Percentiles rank a stretch among this genome's conserved stretches.
phyloP scores from a whole-genome alignment of 495 filamentous ascomycete species.

The Eremomyces bilateralis region DNA sequence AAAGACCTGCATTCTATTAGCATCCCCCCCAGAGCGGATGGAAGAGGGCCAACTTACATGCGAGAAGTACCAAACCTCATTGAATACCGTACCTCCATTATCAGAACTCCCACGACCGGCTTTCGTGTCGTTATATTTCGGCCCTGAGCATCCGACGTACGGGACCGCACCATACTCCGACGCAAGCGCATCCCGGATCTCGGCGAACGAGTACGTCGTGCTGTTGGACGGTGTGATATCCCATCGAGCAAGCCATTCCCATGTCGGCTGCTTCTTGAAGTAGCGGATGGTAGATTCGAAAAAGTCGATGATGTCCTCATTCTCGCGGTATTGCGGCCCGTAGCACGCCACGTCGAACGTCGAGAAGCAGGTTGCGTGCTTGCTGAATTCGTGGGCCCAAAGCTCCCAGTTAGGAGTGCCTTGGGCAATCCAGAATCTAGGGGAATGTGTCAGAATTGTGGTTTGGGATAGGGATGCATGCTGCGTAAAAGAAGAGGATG shows the following conservation, averaged over 20 bases:
- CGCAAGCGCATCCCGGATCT: slow-evolving; percentile 20
- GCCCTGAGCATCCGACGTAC: slow-evolving; percentile 27
- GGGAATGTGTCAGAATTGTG: neutral
- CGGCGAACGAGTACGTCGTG: slow-evolving; percentile 18
- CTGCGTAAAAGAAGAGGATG: slow-evolving; percentile 1
- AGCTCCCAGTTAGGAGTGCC: slow-evolving; percentile 22
- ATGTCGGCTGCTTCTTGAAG: slow-evolving; percentile 25
- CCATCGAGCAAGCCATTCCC: slow-evolving; percentile 14
- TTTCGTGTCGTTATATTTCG: slow-evolving; percentile 24
- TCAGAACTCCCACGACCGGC: slow-evolving; percentile 24
- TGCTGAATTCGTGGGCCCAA: slow-evolving; percentile 34
- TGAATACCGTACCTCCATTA: slow-evolving; percentile 23
- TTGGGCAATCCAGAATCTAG: slow-evolving; percentile 24
- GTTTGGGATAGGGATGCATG: too few species aligned
- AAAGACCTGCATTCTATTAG: slow-evolving; percentile 23
- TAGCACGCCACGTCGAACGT: slow-evolving; percentile 30
- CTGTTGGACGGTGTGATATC: slow-evolving; percentile 12
- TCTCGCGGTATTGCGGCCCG: slow-evolving; percentile 20
- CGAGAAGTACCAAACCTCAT: slow-evolving; percentile 32
- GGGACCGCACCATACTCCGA: slow-evolving; percentile 20
- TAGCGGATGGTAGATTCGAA: slow-evolving; percentile 21
- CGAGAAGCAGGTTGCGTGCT: slow-evolving; percentile 33
- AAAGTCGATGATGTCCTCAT: slow-evolving; percentile 27
- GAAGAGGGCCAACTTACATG: too few species aligned
- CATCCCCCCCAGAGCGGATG: too few species aligned